A percentile compares a stretch with the other conserved stretches of the same genome.
Evolutionary conservation across 257 asterid genomes (phyloP).

Genomic region (Anisodus tanguticus): DNA sequence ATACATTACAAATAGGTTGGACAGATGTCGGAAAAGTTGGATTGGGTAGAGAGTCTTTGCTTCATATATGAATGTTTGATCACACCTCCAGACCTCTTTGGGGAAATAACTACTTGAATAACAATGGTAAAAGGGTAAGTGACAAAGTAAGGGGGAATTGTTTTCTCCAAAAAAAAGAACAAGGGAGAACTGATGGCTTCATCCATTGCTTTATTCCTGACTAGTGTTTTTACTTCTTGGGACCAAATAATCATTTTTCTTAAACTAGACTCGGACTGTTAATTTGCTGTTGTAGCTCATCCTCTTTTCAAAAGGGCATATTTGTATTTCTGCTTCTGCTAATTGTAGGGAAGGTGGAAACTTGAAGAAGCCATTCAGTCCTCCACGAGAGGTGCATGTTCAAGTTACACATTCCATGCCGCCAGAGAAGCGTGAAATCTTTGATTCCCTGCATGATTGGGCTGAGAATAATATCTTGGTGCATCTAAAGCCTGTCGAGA

Average conservation of each 20-base stretch:
- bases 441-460: conserved; percentile 64
- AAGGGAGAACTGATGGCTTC: neutral
- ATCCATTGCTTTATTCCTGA: neutral
- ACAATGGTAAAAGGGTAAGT: neutral
- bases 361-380: conserved; percentile 54
- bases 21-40: neutral
- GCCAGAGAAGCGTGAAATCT: conserved; percentile 66
- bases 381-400: conserved; percentile 66
- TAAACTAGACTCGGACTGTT: neutral
- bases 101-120: conserved; percentile 20
- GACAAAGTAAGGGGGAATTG: neutral
- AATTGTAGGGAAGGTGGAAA: conserved; percentile 52
- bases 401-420: conserved; percentile 77
- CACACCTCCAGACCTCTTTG: neutral
- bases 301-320: conserved; percentile 13
- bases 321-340: neutral
- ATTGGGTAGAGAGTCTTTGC: neutral
- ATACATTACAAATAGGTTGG: neutral
- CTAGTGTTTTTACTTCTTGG: neutral
- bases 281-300: neutral
- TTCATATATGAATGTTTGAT: neutral
- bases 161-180: neutral
- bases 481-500: conserved; percentile 70
- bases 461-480: conserved; percentile 62
- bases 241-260: conserved; percentile 11